A percentile compares a stretch with the other conserved stretches of the same genome.
Evolutionary conservation across 2,329 filamentous ascomycete genomes (phyloP).

Genomic region (Triangularia verruculosa): DNA sequence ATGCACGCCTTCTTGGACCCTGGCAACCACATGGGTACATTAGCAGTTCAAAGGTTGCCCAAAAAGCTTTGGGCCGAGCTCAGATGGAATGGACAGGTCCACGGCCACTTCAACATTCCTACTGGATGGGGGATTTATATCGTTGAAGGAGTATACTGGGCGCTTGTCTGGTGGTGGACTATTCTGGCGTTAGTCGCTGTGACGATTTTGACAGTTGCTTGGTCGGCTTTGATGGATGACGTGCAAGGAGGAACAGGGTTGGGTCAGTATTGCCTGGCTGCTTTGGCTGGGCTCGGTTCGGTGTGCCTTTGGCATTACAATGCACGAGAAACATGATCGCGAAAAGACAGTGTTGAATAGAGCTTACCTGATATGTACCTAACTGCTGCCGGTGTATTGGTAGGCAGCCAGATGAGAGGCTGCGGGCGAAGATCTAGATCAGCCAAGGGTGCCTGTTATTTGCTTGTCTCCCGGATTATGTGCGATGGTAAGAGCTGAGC

Average conservation of each 20-base stretch:
- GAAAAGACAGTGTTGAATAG: slow-evolving; percentile 3
- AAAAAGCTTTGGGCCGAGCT: slow-evolving; percentile 18
- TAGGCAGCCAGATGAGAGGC: too few species aligned
- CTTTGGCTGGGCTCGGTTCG: slow-evolving; percentile 2
- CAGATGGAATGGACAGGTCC: neutral
- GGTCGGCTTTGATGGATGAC: slow-evolving; percentile 4
- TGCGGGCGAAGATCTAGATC: too few species aligned
- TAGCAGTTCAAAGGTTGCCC: slow-evolving; percentile 10
- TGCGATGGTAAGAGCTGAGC: too few species aligned
- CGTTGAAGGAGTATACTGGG: slow-evolving; percentile 15
- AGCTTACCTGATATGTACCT: too few species aligned
- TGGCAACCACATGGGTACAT: slow-evolving; percentile 18
- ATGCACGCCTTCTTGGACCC: slow-evolving; percentile 27
- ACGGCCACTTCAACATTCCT: slow-evolving; percentile 5
- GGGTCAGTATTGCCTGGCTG: slow-evolving; percentile 15
- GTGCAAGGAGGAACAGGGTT: slow-evolving; percentile 15
- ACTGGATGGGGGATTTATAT: slow-evolving; percentile 23
- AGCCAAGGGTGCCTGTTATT: too few species aligned
- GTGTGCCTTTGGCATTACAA: neutral
- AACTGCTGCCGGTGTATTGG: too few species aligned
- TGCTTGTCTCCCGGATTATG: too few species aligned
- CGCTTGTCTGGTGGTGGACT: slow-evolving; percentile 3
- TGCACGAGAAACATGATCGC: neutral
- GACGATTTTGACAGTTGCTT: slow-evolving; percentile 9
- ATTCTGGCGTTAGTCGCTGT: neutral